These are phyloP conservation scores for Cryptococcus neoformans DNA, from an alignment of 1,284 basidiomycete genomes.

Conservation along the genomic window DNA sequence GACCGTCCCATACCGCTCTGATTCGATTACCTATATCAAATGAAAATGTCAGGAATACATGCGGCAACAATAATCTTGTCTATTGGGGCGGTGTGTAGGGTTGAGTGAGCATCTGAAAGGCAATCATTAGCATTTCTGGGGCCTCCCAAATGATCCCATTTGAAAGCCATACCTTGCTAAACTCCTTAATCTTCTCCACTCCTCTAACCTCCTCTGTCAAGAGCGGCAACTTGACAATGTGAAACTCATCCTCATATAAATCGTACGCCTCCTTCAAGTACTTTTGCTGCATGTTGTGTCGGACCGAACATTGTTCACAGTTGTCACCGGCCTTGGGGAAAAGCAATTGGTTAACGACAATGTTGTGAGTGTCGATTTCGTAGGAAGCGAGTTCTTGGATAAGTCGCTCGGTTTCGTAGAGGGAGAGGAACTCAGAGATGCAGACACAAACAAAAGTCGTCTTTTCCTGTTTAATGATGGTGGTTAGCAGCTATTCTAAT, in stretches of 20 bases:
- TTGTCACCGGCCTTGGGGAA: constrained; percentile 90
- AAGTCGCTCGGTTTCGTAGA: constrained; percentile 97
- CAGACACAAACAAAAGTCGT: constrained; percentile 98
- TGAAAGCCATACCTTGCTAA: constrained; percentile 58
- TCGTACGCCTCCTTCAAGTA: constrained; percentile 92
- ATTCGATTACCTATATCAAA: too few relatives aligned
- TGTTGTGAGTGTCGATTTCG: constrained; percentile 98
- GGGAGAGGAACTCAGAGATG: constrained; percentile 95
- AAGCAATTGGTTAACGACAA: constrained; percentile 95
- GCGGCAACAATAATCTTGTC: neutral
- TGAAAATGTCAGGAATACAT: too few relatives aligned
- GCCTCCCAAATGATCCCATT: neutral
- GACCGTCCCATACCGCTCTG: too few relatives aligned
- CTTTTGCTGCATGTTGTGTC: constrained; percentile 97
- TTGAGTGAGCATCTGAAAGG: constrained; percentile 11
- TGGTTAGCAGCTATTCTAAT: neutral
- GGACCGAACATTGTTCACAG: constrained; percentile 92
- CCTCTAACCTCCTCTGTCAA: constrained; percentile 97
- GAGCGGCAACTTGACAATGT: constrained; percentile 86
- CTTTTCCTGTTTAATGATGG: constrained; percentile 66
- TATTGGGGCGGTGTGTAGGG: constrained; percentile 16
- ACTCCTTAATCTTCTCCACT: constrained; percentile 85
- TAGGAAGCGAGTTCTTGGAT: constrained; percentile 95
- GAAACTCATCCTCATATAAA: constrained; percentile 95
- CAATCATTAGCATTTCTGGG: neutral